Base-by-base conservation (phyloP, 2,329 filamentous ascomycete genomes). In the Aspergillus candidus region DNA sequence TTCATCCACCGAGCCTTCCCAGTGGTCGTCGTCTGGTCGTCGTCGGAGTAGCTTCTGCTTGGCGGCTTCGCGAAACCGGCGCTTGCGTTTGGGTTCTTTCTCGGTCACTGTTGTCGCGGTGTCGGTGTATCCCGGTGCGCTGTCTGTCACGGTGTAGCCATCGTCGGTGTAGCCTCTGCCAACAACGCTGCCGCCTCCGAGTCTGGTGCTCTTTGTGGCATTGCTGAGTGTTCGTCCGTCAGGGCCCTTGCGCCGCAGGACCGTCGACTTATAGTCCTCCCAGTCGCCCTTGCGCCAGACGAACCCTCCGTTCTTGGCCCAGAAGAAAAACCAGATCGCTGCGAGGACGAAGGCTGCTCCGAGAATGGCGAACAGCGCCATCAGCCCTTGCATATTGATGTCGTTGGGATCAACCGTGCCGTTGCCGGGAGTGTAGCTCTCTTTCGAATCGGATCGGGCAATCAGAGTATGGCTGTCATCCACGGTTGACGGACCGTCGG, bases 181-280 rank as follows among this genome's bases (percentile, higher is more conserved):
- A 11, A 93, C 80, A 4, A 84, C 69, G 67, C 86, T 91, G 35
- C 88, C 88, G 38, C 88, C 89, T n/a, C 91, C 91, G 0, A 96
- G 77, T 51, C 85, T 77, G 1, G 90, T 96, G 57, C 81, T 84
- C 57, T 82, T 80, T 1, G 89, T 95, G 0, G 86, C 90, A 43
- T 88, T 87, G 43, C 82, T 86, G 4, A 96, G 74, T 1, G 91
- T 82, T 35, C 85, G 90, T 33, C 91, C 91, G 68, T 96, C 90
- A 4, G 90, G 88, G 1, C 89, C 90, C 59, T 85, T 89, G 41
- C 90, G 85, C 34, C 93, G 80, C 36, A 98, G 70, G 2, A 98
- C 93, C 0, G 91, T 96, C 1, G 86, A 84, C 66, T 97, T 97
- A 79, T 98, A 98, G 61, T 98, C 93, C 5, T 97, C 91, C 91